phyloP scores from a whole-genome alignment of 2,329 filamentous ascomycete species.

The Setomelanomma holmii region DNA sequence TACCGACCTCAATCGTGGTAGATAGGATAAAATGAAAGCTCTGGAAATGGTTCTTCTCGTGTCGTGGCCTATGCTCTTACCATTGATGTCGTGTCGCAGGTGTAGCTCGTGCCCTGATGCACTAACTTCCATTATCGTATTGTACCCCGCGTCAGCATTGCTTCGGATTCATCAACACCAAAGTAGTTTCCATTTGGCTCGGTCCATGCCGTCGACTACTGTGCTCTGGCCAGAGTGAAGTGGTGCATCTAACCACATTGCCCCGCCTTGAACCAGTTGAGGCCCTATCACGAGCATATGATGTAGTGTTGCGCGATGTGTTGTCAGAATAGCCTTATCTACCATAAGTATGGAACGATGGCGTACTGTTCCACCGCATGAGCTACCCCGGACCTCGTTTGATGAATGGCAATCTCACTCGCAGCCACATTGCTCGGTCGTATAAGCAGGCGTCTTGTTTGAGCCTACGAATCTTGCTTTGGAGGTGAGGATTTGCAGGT shows the following conservation, averaged over 20 bases:
- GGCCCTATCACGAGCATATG: constrained; percentile 6
- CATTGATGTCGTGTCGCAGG: neutral
- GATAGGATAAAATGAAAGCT: neutral
- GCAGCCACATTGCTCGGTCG: constrained; percentile 1
- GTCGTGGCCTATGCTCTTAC: neutral
- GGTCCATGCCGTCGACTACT: constrained; percentile 18
- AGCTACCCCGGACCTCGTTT: neutral
- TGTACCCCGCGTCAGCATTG: constrained; percentile 9
- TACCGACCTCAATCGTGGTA: neutral
- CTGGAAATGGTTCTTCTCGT: neutral
- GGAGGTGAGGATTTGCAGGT: neutral
- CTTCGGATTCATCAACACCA: neutral
- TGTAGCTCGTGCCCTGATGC: neutral
- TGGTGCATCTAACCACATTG: neutral
- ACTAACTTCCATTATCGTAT: neutral
- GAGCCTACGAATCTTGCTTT: neutral
- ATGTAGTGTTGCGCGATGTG: constrained; percentile 10
- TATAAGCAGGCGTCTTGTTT: neutral
- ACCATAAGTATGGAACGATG: neutral
- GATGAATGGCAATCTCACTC: constrained; percentile 2
- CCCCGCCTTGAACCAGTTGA: constrained; percentile 10
- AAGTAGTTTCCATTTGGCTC: constrained; percentile 10
- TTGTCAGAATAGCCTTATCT: constrained; percentile 23
- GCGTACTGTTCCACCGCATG: constrained; percentile 7
- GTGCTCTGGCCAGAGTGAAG: neutral